Evolutionary conservation across 352 stramenopile genomes (phyloP).

Genomic region (Albugo laibachii): DNA sequence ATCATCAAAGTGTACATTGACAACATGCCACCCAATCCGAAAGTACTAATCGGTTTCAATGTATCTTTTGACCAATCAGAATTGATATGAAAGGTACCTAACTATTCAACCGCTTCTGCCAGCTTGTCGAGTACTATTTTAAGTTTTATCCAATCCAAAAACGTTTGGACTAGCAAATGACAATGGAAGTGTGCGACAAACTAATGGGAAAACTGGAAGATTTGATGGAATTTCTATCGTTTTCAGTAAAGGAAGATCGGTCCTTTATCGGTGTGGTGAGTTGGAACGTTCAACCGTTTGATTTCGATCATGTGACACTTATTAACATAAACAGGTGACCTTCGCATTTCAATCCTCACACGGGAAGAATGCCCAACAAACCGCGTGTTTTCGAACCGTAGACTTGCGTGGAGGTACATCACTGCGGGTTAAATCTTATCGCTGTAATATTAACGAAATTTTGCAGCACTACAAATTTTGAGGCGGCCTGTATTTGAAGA

Average conservation of each 20-base stretch:
- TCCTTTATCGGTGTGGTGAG: conserved; percentile 41
- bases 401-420: conserved; percentile 43
- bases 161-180: conserved; percentile 1
- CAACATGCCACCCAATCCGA: too few species aligned
- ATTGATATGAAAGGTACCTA: too few species aligned
- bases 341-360: conserved; percentile 50
- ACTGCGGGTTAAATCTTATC: not conserved
- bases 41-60: too few species aligned
- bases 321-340: conserved; percentile 25
- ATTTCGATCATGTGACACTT: not conserved
- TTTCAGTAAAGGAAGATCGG: conserved; percentile 18
- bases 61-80: too few species aligned
- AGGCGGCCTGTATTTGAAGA: conserved; percentile 20
- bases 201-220: conserved; percentile 64
- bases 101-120: too few species aligned
- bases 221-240: conserved; percentile 71
- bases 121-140: too few species aligned
- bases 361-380: conserved; percentile 14
- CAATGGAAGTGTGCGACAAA: conserved; percentile 24
- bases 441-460: not conserved
- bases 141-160: too few species aligned
- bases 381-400: conserved; percentile 53
- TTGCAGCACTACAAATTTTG: conserved; percentile 27
- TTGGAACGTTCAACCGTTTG: not conserved
- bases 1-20: too few species aligned